phyloP scores from a whole-genome alignment of 805 yeast species.

The Hanseniaspora singularis region DNA sequence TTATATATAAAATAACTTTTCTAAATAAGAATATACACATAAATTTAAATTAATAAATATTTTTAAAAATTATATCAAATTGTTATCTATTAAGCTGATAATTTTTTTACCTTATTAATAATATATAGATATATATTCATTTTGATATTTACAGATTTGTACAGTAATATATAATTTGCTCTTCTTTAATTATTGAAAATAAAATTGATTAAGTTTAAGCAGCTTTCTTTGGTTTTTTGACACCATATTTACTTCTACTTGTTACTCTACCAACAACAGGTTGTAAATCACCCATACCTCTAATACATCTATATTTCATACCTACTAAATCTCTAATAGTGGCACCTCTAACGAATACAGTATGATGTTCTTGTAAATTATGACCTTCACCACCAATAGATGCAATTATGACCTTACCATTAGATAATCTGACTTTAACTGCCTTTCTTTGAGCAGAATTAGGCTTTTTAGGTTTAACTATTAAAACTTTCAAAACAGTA shows the following conservation, averaged over 20 bases:
- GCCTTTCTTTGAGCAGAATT: conserved; percentile 97
- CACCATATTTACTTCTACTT: conserved; percentile 89
- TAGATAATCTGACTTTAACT: conserved; percentile 83
- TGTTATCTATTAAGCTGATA: no score
- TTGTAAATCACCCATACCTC: conserved; percentile 86
- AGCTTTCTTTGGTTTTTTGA: conserved; percentile 60
- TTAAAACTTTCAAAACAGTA: conserved; percentile 86
- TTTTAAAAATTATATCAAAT: no score
- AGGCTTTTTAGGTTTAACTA: conserved; percentile 93
- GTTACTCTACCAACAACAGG: conserved; percentile 90
- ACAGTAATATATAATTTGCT: no score
- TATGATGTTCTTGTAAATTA: conserved; percentile 94
- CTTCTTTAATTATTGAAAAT: no score
- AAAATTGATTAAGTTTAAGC: no score
- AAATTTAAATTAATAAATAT: no score
- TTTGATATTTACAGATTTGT: no score
- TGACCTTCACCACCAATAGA: conserved; percentile 98
- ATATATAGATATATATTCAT: no score
- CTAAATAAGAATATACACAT: no score
- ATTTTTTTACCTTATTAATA: no score
- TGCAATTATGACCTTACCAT: conserved; percentile 80
- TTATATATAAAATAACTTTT: no score
- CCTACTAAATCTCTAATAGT: conserved; percentile 97
- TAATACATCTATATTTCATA: conserved; percentile 82
- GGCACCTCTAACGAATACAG: conserved; percentile 95